Evolutionary conservation across 805 yeast genomes (phyloP).

Genomic region (Pichia occidentalis): DNA sequence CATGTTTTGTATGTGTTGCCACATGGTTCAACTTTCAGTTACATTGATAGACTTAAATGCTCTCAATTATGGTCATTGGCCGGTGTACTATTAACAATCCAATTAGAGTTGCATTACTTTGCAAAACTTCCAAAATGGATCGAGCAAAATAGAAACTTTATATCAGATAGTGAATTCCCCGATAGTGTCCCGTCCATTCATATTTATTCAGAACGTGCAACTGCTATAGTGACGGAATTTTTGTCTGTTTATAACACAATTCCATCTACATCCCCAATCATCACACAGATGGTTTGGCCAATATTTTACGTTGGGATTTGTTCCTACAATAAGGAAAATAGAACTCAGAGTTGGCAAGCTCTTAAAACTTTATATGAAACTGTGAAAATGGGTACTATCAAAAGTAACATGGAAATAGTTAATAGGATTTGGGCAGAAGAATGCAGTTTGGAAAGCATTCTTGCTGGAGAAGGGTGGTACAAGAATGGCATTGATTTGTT

Average conservation of each 20-base stretch:
- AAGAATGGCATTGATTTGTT: conserved; percentile 46
- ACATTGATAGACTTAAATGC: conserved; percentile 38
- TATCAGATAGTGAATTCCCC: conserved; percentile 1
- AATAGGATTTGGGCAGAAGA: conserved; percentile 43
- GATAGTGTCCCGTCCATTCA: conserved; percentile 12
- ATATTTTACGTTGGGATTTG: conserved; percentile 44
- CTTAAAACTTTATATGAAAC: conserved; percentile 39
- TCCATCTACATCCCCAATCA: conserved; percentile 40
- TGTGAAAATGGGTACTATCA: conserved; percentile 50
- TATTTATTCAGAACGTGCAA: conserved; percentile 24
- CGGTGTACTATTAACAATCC: conserved; percentile 13
- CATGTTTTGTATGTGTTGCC: conserved; percentile 32
- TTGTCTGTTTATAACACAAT: conserved; percentile 40
- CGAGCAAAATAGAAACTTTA: conserved; percentile 4
- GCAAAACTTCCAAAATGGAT: not conserved
- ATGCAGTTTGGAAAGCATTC: conserved; percentile 36
- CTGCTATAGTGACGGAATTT: conserved; percentile 38
- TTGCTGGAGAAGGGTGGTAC: conserved; percentile 40
- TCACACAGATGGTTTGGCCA: conserved; percentile 63
- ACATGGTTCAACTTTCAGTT: conserved; percentile 25
- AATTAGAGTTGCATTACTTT: conserved; percentile 11
- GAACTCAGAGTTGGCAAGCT: conserved; percentile 26
- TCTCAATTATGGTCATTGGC: conserved; percentile 54
- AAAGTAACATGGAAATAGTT: conserved; percentile 37
- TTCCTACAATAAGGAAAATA: conserved; percentile 31